Evolutionary conservation across 2,329 filamentous ascomycete species (phyloP), one percentile per base, ranked within the genome.

Genomic region (Fusarium zealandicum): DNA sequence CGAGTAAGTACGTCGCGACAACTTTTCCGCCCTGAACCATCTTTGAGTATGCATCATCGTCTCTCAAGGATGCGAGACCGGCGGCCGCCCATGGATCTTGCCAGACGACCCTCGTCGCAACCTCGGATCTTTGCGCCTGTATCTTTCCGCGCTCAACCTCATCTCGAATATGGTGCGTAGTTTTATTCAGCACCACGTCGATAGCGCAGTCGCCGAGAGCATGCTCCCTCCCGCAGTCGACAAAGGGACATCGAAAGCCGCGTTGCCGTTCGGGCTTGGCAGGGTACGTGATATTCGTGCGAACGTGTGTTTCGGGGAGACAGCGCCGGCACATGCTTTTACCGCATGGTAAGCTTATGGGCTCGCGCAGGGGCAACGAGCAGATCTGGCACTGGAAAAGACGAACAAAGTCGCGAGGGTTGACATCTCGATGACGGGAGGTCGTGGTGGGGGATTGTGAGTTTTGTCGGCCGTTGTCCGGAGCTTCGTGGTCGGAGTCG

Each of bases 301-400:
- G 83, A 13, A 80, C 72, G 65, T 88, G 83, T 3, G 86, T 75
- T 39, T 83, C 74, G 2, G 92, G 92, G 2, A 96, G 75, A 72
- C 93, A 97, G 42, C 73, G 72, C 66, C 82, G 86, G 75, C 93
- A 97, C 10, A 96, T 73, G 10, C 87, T 88, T 68, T 88, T 85
- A 22, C 92, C 92, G 70, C 93, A 97, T 5, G 92, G 92, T 5
- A 96, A 77, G 0, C 90, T 90, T 51, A 92, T 80, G 5, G 92
- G 90, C 8, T 84, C 79, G 38, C 75, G 79, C 25, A 95, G 77
- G 1, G 89, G 87, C 36, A 77, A 78, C 4, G 87, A 90, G 72
- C 93, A 96, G 58, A 82, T 76, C 10, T 82, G 82, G 70, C 93
- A 97, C 74, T 96, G 91, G 46, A 95, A 81, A 33, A 95, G 77